phyloP scores from a whole-genome alignment of 495 filamentous ascomycete species.

The Chaetomium cochliodes region DNA sequence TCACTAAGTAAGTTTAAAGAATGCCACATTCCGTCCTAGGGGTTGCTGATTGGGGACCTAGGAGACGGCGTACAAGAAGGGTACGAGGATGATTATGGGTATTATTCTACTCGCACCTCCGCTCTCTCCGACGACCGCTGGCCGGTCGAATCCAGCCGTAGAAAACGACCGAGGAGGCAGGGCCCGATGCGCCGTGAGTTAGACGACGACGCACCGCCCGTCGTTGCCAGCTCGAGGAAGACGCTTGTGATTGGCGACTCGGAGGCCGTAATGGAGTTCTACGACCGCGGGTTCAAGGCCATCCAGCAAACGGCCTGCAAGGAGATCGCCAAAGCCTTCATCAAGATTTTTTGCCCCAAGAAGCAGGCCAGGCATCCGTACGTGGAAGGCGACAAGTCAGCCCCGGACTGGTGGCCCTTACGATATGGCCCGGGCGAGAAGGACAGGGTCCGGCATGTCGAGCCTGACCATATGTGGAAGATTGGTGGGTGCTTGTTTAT shows the following conservation, averaged over 20 bases:
- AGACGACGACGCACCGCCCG: slow-evolving; percentile 32
- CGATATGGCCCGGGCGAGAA: slow-evolving; percentile 45
- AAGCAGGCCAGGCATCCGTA: slow-evolving; percentile 86
- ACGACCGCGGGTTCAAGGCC: slow-evolving; percentile 60
- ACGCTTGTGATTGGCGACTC: slow-evolving; percentile 57
- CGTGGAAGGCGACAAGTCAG: slow-evolving; percentile 62
- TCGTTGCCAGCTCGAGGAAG: slow-evolving; percentile 29
- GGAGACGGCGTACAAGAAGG: background rate
- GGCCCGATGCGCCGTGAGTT: slow-evolving; percentile 28
- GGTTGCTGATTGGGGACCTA: background rate
- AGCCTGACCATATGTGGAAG: slow-evolving; percentile 82
- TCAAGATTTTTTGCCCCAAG: slow-evolving; percentile 78
- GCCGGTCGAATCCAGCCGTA: slow-evolving; percentile 24
- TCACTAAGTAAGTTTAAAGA: slow-evolving; percentile 20
- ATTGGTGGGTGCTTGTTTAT: slow-evolving; percentile 50
- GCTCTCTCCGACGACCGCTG: background rate
- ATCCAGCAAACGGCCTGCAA: slow-evolving; percentile 75
- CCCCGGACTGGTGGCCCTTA: slow-evolving; percentile 81
- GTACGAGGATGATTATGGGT: slow-evolving; percentile 13
- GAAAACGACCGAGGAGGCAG: slow-evolving; percentile 39
- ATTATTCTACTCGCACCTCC: background rate
- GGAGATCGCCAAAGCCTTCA: slow-evolving; percentile 72
- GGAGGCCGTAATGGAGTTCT: slow-evolving; percentile 59
- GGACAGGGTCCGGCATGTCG: slow-evolving; percentile 61
- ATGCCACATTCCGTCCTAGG: background rate